Evolutionary conservation across 2,329 filamentous ascomycete genomes (phyloP), one percentile per base, ranked within the genome.

Genomic region (Beauveria bassiana): DNA sequence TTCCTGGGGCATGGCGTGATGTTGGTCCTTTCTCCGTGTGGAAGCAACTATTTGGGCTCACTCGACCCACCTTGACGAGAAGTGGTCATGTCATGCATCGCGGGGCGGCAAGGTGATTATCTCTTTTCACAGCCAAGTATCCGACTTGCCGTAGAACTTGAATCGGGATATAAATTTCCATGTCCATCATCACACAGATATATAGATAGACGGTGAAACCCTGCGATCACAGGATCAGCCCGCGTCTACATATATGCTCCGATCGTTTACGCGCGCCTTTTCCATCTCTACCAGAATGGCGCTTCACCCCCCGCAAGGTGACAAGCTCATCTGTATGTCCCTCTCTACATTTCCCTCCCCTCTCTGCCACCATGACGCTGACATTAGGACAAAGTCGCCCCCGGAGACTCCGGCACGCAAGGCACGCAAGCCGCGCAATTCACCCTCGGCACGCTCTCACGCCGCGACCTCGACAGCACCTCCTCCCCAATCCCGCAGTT

Each of bases 401-500:
- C 88, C 4, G 84, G 85, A 49, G 84, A 81, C 43, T 77, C 79
- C 65, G 75, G 83, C 64, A 74, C 78, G 58, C 77, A 83, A 59
- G 77, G 79, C 45, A 22, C 43, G 1, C 89, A 89, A 72, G 91
- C 91, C 12, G 85, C 84, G 26, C 91, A 96, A 73, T 96, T 93
- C 79, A 85, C 82, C 55, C 75, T 73, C 59, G 84, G 83, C 67
- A 79, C 80, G 1, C 84, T 96, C 34, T 78, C 81, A 42, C 80
- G 78, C 52, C 68, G 74, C 1, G 82, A 91, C 70, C 85, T 96
- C 20, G 74, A 84, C 68, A 70, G 80, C 1, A 61, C 77, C 9
- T 82, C 82, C 60, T 82, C 82, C 60, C 95, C 95, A 0, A 85
- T 93, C 62, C 79, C 80, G 38, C 95, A 98, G 78, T 99, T 98